A percentile compares a stretch with the other conserved stretches of the same genome.
Conservation (phyloP, 805 yeast genomes). For the Nadsonia fulvescens region DNA sequence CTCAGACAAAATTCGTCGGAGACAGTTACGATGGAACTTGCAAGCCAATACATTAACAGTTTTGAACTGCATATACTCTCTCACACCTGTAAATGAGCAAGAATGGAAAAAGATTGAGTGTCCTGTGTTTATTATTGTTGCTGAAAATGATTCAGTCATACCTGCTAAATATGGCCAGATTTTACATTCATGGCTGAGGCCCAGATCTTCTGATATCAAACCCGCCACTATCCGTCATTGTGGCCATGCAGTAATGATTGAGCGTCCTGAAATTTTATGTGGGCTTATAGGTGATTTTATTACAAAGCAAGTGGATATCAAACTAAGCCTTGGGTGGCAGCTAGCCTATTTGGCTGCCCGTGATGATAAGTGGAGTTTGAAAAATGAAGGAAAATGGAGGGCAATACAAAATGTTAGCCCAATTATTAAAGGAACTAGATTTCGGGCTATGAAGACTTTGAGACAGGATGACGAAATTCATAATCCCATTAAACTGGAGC, state of each 20-base stretch:
- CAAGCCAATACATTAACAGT: conserved; percentile 39
- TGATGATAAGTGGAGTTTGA: conserved; percentile 63
- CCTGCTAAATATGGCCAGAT: conserved; percentile 18
- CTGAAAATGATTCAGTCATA: conserved; percentile 38
- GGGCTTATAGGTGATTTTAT: conserved; percentile 45
- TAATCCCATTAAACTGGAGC: conserved; percentile 39
- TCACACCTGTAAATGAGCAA: conserved; percentile 23
- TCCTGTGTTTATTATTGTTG: conserved; percentile 40
- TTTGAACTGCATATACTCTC: conserved; percentile 34
- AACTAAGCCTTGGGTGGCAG: conserved; percentile 57
- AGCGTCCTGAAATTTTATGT: conserved; percentile 44
- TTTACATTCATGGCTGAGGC: conserved; percentile 16
- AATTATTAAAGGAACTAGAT: conserved; percentile 24
- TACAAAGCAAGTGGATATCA: conserved; percentile 28
- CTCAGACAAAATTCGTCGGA: conserved; percentile 23
- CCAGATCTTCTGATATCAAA: conserved; percentile 20
- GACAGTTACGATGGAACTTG: conserved; percentile 56
- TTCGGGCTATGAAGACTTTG: conserved; percentile 59
- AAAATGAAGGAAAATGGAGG: conserved; percentile 59
- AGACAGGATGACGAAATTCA: conserved; percentile 45
- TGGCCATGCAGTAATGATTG: conserved; percentile 48
- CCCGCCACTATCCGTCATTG: conserved; percentile 23
- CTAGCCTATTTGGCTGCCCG: conserved; percentile 30
- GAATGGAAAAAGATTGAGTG: conserved; percentile 26
- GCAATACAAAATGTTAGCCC: conserved; percentile 28